Conservation (phyloP, 2,329 filamentous ascomycete species). For the Stemphylium beticola region DNA sequence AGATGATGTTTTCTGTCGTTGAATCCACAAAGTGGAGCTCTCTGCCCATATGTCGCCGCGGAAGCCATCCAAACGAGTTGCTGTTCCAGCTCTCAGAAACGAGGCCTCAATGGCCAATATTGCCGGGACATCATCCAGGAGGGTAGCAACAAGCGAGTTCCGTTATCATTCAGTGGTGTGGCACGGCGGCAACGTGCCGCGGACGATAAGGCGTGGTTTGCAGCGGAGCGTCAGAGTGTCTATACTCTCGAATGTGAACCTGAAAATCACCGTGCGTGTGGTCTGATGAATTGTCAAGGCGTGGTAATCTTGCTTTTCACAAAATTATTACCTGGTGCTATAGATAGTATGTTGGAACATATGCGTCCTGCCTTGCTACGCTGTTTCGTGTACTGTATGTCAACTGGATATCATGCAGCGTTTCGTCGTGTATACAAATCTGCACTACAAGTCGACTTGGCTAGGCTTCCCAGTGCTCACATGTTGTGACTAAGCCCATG, state of each 20-base stretch:
- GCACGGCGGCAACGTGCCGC: slow-evolving; percentile 2
- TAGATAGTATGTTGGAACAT: too few relatives aligned
- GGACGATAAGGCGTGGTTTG: not conserved
- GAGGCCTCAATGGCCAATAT: slow-evolving; percentile 5
- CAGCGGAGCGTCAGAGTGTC: not conserved
- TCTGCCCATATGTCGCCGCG: not conserved
- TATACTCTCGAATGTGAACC: not conserved
- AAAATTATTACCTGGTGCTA: too few relatives aligned
- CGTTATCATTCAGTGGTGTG: not conserved
- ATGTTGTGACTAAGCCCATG: not conserved
- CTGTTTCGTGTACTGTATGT: too few relatives aligned
- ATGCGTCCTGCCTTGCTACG: too few relatives aligned
- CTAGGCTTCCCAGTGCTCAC: not conserved
- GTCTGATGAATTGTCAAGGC: too few relatives aligned
- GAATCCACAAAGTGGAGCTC: slow-evolving; percentile 3
- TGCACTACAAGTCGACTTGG: not conserved
- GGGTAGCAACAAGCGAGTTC: not conserved
- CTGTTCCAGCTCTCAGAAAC: not conserved
- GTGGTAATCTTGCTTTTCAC: too few relatives aligned
- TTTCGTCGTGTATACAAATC: not conserved
- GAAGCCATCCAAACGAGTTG: not conserved
- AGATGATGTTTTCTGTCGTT: not conserved
- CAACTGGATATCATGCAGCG: not conserved
- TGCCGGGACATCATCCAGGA: not conserved
- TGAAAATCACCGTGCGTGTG: too few relatives aligned